Evolutionary conservation across 495 filamentous ascomycete species (phyloP), one percentile per base, ranked within the genome.

Genomic region (Aspergillus steynii): DNA sequence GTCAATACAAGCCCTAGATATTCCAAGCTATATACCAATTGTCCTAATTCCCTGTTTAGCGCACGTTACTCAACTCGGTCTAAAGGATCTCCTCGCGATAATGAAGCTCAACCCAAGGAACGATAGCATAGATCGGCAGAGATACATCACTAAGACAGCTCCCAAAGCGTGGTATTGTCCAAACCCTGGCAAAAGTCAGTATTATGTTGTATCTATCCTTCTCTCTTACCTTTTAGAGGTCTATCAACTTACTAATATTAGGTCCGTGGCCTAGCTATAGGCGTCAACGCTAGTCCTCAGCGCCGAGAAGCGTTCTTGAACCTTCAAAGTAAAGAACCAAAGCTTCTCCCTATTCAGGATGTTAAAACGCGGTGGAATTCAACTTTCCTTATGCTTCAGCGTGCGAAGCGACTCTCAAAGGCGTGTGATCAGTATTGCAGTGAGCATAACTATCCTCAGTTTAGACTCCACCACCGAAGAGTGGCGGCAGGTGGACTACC

Each of bases 401-500:
- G 55, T 7, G 65, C 62, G 1, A 62, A 59, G 15, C 42, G 50
- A 15, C 57, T 71, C n/a, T 53, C 50, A 6, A 25, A 45, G 2
- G n/a, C 29, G 8, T 69, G 56, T 61, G 37, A 55, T 53, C 9
- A 6, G 20, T 69, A 64, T 53, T 66, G 50, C 58, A 29, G 26
- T 1, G n/a, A 67, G 9, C 56, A 65, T 50, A 45, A 50, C 15
- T 42, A 61, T 12, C 8, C n/a, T 3, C 12, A 67, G 9, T 37
- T 67, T 3, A 5, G 37, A 10, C 10, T 67, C 20, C 4, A 59
- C 25, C 27, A 0, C 50, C 1, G 54, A 65, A 10, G 59, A 69
- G 55, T 71, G 49, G 66, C 55, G 61, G 0, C 55, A 71, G 42
- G 31, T 71, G 51, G 53, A 69, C 25, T 71, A 71, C 60, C 49